phyloP scores from a whole-genome alignment of 192 early-diverging fungal genomes.

The Kickxella alabastrina region DNA sequence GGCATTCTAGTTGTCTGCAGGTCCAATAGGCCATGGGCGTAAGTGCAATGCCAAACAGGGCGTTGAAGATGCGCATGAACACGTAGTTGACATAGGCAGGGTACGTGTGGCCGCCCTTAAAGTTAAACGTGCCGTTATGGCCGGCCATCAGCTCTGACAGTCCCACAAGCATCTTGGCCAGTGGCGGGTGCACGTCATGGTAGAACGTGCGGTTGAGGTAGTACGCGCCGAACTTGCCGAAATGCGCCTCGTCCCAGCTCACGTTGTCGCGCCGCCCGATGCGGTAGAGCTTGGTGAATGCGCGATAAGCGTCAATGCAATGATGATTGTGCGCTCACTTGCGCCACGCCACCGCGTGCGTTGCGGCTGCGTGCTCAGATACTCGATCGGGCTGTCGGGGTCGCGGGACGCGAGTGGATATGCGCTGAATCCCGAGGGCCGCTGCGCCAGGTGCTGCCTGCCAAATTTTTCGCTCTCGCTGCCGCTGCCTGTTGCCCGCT shows the following conservation, averaged over 20 bases:
- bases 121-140: conserved; percentile 82
- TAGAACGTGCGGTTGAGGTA: conserved; percentile 94
- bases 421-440: conserved; percentile 32
- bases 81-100: conserved; percentile 77
- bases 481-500: conserved; percentile 8
- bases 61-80: conserved; percentile 89
- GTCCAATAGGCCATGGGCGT: conserved; percentile 89
- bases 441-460: conserved; percentile 25
- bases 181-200: conserved; percentile 97
- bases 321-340: conserved; percentile 32
- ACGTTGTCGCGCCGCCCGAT: conserved; percentile 48
- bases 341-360: conserved; percentile 6
- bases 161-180: conserved; percentile 94
- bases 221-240: conserved; percentile 80
- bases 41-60: conserved; percentile 83
- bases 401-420: conserved; percentile 18
- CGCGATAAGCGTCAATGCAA: conserved; percentile 37
- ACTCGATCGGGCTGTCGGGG: conserved; percentile 9
- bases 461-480: conserved; percentile 15
- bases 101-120: conserved; percentile 75
- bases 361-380: not conserved
- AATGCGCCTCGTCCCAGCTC: conserved; percentile 75
- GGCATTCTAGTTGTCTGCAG: conserved; percentile 74
- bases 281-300: conserved; percentile 34
- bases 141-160: conserved; percentile 77